Percentiles rank a stretch among this genome's conserved stretches.
Evolutionary conservation across 2,329 filamentous ascomycete species (phyloP).

Genomic region (Aspergillus caelatus): DNA sequence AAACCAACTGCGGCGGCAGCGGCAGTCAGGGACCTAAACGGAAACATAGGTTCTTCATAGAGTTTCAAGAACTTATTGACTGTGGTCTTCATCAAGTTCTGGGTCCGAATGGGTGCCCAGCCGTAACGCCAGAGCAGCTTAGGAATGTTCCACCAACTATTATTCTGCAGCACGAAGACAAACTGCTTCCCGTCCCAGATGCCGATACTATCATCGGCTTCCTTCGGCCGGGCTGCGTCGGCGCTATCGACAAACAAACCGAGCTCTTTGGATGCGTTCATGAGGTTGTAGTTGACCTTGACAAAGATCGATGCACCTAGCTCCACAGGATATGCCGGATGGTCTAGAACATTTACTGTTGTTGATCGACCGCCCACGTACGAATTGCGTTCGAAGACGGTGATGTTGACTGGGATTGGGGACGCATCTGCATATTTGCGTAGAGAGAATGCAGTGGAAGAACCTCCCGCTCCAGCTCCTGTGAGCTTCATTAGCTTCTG

Average conservation of each 20-base stretch:
- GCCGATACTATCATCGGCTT: constrained; percentile 60
- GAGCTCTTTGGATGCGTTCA: constrained; percentile 71
- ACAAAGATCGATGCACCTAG: constrained; percentile 94
- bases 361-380: constrained; percentile 85
- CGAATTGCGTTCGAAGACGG: constrained; percentile 77
- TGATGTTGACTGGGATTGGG: constrained; percentile 72
- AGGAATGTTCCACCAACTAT: constrained; percentile 76
- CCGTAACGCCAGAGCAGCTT: constrained; percentile 88
- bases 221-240: constrained; percentile 51
- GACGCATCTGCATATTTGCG: constrained; percentile 67
- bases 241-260: constrained; percentile 62
- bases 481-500: constrained; percentile 10
- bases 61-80: constrained; percentile 75
- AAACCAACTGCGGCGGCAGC: constrained; percentile 70
- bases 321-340: constrained; percentile 72
- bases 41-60: constrained; percentile 81
- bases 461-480: constrained; percentile 89
- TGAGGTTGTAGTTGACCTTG: constrained; percentile 77
- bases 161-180: constrained; percentile 66
- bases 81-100: constrained; percentile 70
- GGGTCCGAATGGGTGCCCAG: constrained; percentile 71
- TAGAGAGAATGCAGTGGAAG: constrained; percentile 84
- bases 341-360: constrained; percentile 75
- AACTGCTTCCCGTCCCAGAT: constrained; percentile 84
- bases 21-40: constrained; percentile 75